Evolutionary conservation across 2,329 filamentous ascomycete genomes (phyloP).

Genomic region (Paraconiothyrium brasiliense): DNA sequence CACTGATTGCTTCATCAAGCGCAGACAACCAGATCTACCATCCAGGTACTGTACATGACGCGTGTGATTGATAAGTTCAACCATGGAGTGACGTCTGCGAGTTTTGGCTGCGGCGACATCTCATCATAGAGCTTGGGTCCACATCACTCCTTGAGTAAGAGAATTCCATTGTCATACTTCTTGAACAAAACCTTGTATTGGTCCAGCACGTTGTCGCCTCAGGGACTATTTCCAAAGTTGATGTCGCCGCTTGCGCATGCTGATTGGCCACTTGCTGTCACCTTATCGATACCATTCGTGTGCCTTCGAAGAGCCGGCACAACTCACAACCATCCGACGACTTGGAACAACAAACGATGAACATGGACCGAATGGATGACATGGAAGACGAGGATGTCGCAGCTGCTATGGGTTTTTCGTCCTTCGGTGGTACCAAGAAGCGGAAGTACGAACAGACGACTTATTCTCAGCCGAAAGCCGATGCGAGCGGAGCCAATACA

Average conservation of each 20-base stretch:
- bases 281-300: background rate
- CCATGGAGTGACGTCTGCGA: too few species aligned
- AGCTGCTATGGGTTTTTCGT: constrained; percentile 76
- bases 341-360: background rate
- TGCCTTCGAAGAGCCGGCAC: background rate
- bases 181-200: background rate
- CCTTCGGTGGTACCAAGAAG: constrained; percentile 75
- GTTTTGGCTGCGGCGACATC: too few species aligned
- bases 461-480: constrained; percentile 54
- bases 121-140: too few species aligned
- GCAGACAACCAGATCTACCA: too few species aligned
- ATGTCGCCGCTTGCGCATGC: background rate
- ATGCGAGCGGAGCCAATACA: constrained; percentile 44
- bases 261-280: background rate
- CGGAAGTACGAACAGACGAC: constrained; percentile 71
- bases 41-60: too few species aligned
- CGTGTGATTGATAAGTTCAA: too few species aligned
- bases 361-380: constrained; percentile 10
- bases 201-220: background rate
- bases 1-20: too few species aligned
- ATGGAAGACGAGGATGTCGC: constrained; percentile 67
- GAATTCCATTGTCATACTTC: too few species aligned
- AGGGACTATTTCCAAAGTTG: background rate
- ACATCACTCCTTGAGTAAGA: too few species aligned
- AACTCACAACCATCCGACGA: background rate